Evolutionary conservation across 495 filamentous ascomycete genomes (phyloP).

Genomic region (Aspergillus leporis): DNA sequence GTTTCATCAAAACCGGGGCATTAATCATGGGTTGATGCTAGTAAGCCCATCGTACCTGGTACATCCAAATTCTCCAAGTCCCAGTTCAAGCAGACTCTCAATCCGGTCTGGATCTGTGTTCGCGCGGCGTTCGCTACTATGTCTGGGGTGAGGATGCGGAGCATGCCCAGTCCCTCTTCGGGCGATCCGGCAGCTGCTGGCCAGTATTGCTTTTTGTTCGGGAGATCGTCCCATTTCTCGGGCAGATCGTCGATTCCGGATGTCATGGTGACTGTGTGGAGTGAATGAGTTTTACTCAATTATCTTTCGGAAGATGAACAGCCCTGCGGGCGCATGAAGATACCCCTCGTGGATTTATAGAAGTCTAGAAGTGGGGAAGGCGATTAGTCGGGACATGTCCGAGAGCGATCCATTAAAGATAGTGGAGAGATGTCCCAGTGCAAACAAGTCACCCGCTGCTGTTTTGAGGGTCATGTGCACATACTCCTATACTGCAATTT

Average conservation of each 20-base stretch:
- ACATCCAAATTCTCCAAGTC: constrained; percentile 50
- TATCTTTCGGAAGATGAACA: background rate
- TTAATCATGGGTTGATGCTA: background rate
- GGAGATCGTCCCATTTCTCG: constrained; percentile 49
- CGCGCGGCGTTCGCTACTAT: constrained; percentile 48
- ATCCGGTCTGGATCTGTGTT: constrained; percentile 49
- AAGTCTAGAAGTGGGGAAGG: background rate
- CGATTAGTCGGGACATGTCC: constrained; percentile 22
- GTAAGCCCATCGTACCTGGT: constrained; percentile 29
- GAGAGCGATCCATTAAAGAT: background rate
- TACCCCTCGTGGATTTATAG: background rate
- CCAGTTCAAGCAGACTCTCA: constrained; percentile 54
- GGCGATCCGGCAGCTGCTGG: constrained; percentile 41
- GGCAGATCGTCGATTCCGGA: constrained; percentile 28
- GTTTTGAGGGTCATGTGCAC: background rate
- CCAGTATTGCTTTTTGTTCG: constrained; percentile 52
- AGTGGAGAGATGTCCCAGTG: background rate
- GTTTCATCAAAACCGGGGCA: background rate
- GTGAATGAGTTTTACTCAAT: background rate
- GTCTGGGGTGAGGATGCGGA: constrained; percentile 50
- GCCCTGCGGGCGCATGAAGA: background rate
- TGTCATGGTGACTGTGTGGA: constrained; percentile 19
- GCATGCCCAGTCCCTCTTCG: constrained; percentile 56
- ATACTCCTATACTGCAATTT: no score
- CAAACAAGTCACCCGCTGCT: no score